These are phyloP conservation scores for Podila epigama DNA, from an alignment of 192 early-diverging fungal species.

Conservation along the genomic window DNA sequence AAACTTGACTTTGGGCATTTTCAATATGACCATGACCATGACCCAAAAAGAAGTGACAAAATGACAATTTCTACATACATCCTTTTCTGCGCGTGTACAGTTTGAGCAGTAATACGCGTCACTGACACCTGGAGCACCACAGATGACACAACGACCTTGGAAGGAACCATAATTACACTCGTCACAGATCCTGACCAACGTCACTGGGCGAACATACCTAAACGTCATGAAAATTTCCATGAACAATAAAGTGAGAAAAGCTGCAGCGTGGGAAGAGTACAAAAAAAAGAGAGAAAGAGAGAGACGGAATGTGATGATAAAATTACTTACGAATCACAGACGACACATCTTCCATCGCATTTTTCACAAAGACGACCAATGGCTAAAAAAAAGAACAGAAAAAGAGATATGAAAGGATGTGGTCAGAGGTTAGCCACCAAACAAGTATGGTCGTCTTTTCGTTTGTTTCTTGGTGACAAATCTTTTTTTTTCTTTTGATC, in stretches of 20 bases:
- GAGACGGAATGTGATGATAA: not conserved
- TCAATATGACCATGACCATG: not conserved
- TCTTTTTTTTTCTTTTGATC: too few species aligned
- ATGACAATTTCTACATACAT: slow-evolving; percentile 56
- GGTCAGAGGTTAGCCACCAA: not conserved
- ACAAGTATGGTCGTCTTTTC: too few species aligned
- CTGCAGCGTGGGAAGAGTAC: too few species aligned
- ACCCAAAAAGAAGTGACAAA: not conserved
- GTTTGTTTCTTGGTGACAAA: too few species aligned
- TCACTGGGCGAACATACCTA: slow-evolving; percentile 87
- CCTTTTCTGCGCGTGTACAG: slow-evolving; percentile 91
- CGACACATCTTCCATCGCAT: slow-evolving; percentile 92
- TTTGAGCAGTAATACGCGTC: slow-evolving; percentile 96
- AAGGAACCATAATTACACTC: slow-evolving; percentile 96
- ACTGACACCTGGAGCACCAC: slow-evolving; percentile 86
- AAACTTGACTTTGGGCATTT: not conserved
- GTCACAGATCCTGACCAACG: slow-evolving; percentile 91
- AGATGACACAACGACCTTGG: slow-evolving; percentile 91
- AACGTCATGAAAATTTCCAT: too few species aligned
- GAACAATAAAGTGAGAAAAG: too few species aligned
- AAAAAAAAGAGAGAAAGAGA: not conserved
- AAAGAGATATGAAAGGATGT: not conserved
- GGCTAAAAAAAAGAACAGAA: slow-evolving; percentile 48
- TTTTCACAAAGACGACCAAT: slow-evolving; percentile 88
- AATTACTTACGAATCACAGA: slow-evolving; percentile 86